These are phyloP conservation scores for Seiridium unicorne DNA, from an alignment of 2,329 filamentous ascomycete genomes.

Conservation along the genomic window DNA sequence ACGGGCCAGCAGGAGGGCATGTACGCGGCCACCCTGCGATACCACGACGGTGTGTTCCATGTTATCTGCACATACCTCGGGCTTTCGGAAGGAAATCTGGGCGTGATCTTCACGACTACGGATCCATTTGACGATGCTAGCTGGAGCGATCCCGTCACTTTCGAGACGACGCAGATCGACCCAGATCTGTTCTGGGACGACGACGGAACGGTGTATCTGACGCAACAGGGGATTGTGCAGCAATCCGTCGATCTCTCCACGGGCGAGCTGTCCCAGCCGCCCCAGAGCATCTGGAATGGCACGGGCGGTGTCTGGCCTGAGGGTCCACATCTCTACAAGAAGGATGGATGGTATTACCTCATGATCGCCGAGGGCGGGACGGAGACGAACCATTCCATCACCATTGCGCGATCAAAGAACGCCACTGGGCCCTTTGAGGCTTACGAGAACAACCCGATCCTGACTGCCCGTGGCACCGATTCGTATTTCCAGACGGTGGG, in stretches of 20 bases:
- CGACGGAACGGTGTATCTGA: slow-evolving; percentile 19
- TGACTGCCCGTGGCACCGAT: slow-evolving; percentile 28
- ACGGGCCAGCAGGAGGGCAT: slow-evolving; percentile 22
- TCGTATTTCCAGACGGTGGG: slow-evolving; percentile 30
- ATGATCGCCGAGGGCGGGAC: slow-evolving; percentile 46
- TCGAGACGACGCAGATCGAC: slow-evolving; percentile 15
- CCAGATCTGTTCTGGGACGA: slow-evolving; percentile 12
- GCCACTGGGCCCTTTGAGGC: slow-evolving; percentile 35
- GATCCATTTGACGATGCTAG: slow-evolving; percentile 3
- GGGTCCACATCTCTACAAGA: slow-evolving; percentile 37
- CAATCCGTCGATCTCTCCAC: slow-evolving; percentile 10
- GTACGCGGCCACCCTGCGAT: slow-evolving; percentile 30
- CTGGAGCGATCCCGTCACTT: slow-evolving; percentile 24
- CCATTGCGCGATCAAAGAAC: slow-evolving; percentile 30
- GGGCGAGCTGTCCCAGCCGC: slow-evolving; percentile 7
- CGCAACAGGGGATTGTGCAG: slow-evolving; percentile 11
- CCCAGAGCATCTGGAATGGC: slow-evolving; percentile 27
- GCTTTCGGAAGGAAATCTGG: not conserved
- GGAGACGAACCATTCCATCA: slow-evolving; percentile 31
- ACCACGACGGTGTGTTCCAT: slow-evolving; percentile 26
- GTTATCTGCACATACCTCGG: slow-evolving; percentile 20
- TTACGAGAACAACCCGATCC: slow-evolving; percentile 34
- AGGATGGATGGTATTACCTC: slow-evolving; percentile 39
- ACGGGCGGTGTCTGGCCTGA: slow-evolving; percentile 30
- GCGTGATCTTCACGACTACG: slow-evolving; percentile 5